Conservation (phyloP, 2,329 filamentous ascomycete species). For the Nemania abortiva region DNA sequence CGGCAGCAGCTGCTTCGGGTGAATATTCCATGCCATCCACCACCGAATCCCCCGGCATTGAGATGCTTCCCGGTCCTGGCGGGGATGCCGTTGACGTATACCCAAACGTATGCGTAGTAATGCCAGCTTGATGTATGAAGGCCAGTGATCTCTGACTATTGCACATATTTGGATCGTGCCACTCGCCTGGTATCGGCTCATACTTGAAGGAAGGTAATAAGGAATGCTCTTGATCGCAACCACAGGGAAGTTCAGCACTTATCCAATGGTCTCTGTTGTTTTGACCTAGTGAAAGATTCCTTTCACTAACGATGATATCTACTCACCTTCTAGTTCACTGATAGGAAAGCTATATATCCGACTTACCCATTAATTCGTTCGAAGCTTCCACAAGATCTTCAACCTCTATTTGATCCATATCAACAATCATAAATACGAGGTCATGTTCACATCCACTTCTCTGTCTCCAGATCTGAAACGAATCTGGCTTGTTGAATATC, state of each 20-base stretch:
- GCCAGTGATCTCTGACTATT: not conserved
- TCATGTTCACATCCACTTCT: no score
- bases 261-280: constrained; percentile 18
- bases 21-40: not conserved
- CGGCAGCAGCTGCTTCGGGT: not conserved
- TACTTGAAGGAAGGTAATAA: constrained; percentile 11
- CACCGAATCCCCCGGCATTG: no score
- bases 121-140: no score
- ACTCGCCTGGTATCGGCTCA: not conserved
- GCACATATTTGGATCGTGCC: constrained; percentile 26
- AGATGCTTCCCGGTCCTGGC: no score
- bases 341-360: not conserved
- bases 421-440: constrained; percentile 18
- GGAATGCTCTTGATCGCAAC: constrained; percentile 1
- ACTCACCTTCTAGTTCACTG: not conserved
- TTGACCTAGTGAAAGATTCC: not conserved
- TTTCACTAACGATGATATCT: constrained; percentile 10
- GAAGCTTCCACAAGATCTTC: not conserved
- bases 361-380: constrained; percentile 6
- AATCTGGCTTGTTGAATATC: constrained; percentile 1
- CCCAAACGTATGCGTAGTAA: no score
- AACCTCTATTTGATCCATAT: constrained; percentile 6
- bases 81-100: no score
- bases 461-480: constrained; percentile 24
- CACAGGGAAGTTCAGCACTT: constrained; percentile 6